phyloP scores from a whole-genome alignment of 139 green algal species.

The Deuterostichococcus epilithicus region DNA sequence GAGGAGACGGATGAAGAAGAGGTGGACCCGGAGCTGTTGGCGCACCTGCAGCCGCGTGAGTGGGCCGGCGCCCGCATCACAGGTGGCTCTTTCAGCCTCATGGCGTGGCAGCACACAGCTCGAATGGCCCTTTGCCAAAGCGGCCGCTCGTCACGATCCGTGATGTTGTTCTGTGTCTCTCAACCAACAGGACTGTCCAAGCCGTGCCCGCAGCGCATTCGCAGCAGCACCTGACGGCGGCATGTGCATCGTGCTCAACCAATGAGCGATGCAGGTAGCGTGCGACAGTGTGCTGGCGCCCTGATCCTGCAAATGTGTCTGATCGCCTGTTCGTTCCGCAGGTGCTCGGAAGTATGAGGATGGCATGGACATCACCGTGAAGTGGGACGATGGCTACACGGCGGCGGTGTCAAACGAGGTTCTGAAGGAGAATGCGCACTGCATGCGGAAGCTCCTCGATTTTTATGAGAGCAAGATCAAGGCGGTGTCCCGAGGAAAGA shows the following conservation, averaged over 20 bases:
- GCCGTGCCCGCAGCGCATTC: too few species aligned
- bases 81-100: too few species aligned
- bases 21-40: not conserved
- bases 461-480: slow-evolving; percentile 34
- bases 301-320: too few species aligned
- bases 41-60: not conserved
- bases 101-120: too few species aligned
- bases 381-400: slow-evolving; percentile 11
- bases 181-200: too few species aligned
- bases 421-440: slow-evolving; percentile 8
- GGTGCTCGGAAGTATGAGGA: slow-evolving; percentile 6
- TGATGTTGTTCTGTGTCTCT: too few species aligned
- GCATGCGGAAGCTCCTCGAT: slow-evolving; percentile 20
- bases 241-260: not conserved
- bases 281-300: too few species aligned
- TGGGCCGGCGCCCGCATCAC: not conserved
- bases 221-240: too few species aligned
- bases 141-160: too few species aligned
- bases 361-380: slow-evolving; percentile 13
- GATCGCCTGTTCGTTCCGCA: too few species aligned
- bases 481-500: not conserved
- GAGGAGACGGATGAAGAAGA: not conserved
- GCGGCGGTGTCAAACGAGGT: not conserved
- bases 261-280: too few species aligned
- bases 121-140: too few species aligned